phyloP scores from a whole-genome alignment of 306 rosid species.

The Myrica gale region DNA sequence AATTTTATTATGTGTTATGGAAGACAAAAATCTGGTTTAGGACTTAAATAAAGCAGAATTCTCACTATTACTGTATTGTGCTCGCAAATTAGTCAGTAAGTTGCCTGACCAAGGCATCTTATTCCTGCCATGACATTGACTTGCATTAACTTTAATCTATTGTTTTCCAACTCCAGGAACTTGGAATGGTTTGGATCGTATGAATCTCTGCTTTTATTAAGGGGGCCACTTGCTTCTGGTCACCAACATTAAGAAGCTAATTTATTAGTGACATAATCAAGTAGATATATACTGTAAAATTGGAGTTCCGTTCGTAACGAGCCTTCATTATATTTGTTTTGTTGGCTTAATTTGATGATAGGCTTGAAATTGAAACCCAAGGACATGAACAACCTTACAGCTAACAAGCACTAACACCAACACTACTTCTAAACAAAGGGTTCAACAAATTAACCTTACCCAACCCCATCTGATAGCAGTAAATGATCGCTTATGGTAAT shows the following conservation, averaged over 20 bases:
- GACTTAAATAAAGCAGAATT: neutral
- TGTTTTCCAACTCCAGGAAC: neutral
- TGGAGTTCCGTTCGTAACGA: neutral
- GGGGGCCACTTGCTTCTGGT: neutral
- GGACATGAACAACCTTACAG: neutral
- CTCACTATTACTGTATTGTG: neutral
- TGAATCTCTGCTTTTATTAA: too few species aligned
- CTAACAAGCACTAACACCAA: neutral
- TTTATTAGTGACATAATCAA: neutral
- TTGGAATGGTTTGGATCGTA: neutral
- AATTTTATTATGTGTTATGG: neutral
- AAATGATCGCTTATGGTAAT: slow-evolving; percentile 69
- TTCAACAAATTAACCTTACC: slow-evolving; percentile 18
- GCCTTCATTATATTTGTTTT: neutral
- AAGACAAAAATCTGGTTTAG: neutral
- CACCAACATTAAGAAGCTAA: neutral
- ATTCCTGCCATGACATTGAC: neutral
- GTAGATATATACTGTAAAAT: neutral
- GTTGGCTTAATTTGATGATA: neutral
- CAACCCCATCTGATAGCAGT: slow-evolving; percentile 16
- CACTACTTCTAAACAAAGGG: neutral
- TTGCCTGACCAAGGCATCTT: neutral
- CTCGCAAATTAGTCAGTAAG: neutral
- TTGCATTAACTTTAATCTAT: neutral
- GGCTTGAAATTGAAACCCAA: neutral